Base-by-base conservation (phyloP, 2,329 filamentous ascomycete genomes). In the Penicillium hesseltinei region DNA sequence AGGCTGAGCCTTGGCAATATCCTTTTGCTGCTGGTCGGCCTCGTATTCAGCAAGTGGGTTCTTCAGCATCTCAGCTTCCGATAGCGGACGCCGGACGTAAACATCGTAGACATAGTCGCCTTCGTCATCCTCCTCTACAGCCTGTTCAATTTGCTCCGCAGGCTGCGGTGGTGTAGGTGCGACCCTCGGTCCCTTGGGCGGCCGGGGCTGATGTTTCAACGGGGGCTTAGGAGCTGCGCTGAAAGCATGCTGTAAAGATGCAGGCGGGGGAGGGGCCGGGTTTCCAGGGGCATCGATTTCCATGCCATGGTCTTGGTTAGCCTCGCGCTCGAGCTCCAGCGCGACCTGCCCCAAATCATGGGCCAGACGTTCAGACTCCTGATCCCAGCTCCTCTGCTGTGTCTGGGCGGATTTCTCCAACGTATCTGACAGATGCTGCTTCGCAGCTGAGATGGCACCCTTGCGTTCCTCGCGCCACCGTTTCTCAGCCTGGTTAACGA, bases 51-150 rank as follows among this genome's bases (percentile, higher is more conserved):
- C 65, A n/a, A 73, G 57, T 0, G 74, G 71, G 58, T 78, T 74
- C 15, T 66, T 74, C 56, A 73, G 57, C 45, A 71, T 62, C 10
- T 71, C 66, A 19, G 62, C 58, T n/a, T 71, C 68, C 2, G 72
- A 67, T 19, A 77, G 60, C n/a, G 71, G 73, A 19, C 80, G 75
- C 2, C 84, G 81, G 42, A 86, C 74, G 68, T 86, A 87, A 10
- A 82, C 84, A 64, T 87, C 84, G 69, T 85, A 86, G 56, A 87
- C 82, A 67, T 84, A 87, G 44, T 83, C 82, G 23, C 69, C 73
- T n/a, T 80, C 79, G 21, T 76, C 75, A 21, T 78, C 76, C 10
- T 78, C 76, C 23, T 64, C 57, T 35, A 62, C 40, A 36, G 39
- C 40, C 51, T 57, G 57, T 23, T 35, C 57, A 25, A 44, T 27